Evolutionary conservation across 148 eudicot species (phyloP).

Genomic region (Cornus controversa): DNA sequence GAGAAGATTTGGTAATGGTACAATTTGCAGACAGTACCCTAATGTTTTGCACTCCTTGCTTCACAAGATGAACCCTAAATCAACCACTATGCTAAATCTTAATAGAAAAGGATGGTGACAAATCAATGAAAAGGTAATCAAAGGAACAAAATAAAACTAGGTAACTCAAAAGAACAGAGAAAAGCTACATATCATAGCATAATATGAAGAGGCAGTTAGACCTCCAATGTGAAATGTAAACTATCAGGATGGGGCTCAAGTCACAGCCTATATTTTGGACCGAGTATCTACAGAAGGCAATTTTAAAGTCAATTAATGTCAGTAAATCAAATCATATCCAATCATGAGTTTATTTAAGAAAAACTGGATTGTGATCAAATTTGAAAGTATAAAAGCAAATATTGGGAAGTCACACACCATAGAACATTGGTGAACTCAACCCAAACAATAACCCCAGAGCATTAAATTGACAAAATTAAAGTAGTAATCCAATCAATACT

Average conservation of each 20-base stretch:
- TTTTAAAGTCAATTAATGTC: not conserved
- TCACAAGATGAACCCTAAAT: not conserved
- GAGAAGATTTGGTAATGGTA: not conserved
- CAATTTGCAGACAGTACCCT: not conserved
- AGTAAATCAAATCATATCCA: not conserved
- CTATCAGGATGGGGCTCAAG: not conserved
- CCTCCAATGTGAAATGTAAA: not conserved
- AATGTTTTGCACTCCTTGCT: not conserved
- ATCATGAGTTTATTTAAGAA: not conserved
- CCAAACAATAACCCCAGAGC: not conserved
- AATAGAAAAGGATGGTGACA: not conserved
- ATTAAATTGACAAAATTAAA: not conserved
- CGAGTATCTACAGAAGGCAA: not conserved
- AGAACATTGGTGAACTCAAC: not conserved
- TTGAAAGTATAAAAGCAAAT: no score
- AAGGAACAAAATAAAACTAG: not conserved
- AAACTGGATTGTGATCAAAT: not conserved
- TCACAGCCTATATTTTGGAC: not conserved
- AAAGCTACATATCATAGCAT: not conserved
- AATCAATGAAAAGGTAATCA: no score
- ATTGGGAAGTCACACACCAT: not conserved
- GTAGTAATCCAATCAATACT: not conserved
- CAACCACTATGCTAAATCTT: not conserved
- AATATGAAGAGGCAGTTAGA: not conserved
- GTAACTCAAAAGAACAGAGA: not conserved